Base-by-base conservation (phyloP, 495 filamentous ascomycete genomes). In the Trichoderma orchidacearum region DNA sequence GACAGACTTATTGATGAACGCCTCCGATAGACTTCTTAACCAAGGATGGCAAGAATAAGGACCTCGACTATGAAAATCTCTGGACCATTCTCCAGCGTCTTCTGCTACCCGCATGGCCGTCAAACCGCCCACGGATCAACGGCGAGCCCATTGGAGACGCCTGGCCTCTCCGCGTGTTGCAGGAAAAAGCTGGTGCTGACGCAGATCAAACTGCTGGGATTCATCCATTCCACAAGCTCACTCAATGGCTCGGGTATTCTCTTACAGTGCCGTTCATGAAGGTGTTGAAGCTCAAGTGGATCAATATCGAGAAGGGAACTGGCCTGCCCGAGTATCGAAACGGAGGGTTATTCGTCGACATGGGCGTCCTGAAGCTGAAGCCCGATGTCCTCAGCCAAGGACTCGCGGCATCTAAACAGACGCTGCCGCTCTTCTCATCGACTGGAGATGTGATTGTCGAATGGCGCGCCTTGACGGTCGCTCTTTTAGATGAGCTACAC, bases 161-260 rank as follows among this genome's bases (percentile, higher is more conserved):
- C 3, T 83, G 80, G 80, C 80, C 77, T 15, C 62, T 76, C 1
- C 50, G 61, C 12, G 60, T 59, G 1, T 63, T 75, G 3, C 53
- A 58, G 29, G 29, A 36, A n/a, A 17, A 18, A 36, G 34, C 56
- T 8, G 31, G 34, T 9, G 56, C 58, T 15, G 21, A 32, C 56
- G 38, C 0, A 12, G 63, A 69, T 2, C 69, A 66, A 66, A 69
- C 72, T 32, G 68, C 65, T 58, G 23, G 23, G 17, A 73, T 75
- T 56, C 68, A 74, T 12, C 71, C 72, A 3, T 85, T 86, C 69
- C 85, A 88, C 69, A 88, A 88, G 64, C 74, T 87, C 27, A 87
- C 85, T 0, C 85, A 88, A 62, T 88, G 85, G 85, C 77, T 87
- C 15, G 81, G 80, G 60, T 86, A 85, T 68, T 86, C 84, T 1